Conservation (phyloP, 805 yeast species). For the Myxozyma vanderwaltii region DNA sequence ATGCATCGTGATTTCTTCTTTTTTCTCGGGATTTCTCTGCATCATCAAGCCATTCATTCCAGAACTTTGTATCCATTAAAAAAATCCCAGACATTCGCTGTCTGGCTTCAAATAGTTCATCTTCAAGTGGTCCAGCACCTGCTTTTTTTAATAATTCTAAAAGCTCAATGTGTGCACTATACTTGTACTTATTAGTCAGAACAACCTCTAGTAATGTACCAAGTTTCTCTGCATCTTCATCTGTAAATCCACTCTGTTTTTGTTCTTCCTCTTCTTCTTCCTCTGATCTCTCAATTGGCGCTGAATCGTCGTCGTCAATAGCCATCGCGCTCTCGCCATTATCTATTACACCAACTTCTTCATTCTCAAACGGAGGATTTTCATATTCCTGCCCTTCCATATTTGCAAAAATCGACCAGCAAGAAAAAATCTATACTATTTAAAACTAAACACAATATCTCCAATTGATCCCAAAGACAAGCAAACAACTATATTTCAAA, state of each 20-base stretch:
- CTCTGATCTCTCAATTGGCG: not conserved
- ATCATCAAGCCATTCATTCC: constrained; percentile 29
- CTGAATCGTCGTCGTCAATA: not conserved
- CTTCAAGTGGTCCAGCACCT: constrained; percentile 19
- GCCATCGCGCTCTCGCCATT: not conserved
- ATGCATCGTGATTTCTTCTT: not conserved
- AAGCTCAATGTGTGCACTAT: constrained; percentile 18
- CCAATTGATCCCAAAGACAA: no score
- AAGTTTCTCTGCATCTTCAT: constrained; percentile 26
- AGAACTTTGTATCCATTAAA: constrained; percentile 17
- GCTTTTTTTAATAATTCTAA: constrained; percentile 18
- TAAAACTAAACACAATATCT: no score
- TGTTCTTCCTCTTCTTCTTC: not conserved
- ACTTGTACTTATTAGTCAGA: constrained; percentile 13
- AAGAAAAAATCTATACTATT: no score
- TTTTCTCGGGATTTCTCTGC: constrained; percentile 1
- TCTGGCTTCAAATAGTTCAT: constrained; percentile 25
- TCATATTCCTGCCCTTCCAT: not conserved
- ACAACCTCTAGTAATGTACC: constrained; percentile 25
- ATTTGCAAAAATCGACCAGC: not conserved
- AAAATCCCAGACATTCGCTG: constrained; percentile 18
- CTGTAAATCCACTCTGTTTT: constrained; percentile 14
- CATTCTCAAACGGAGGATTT: not conserved
- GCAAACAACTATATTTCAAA: no score
- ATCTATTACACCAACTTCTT: not conserved